Base-by-base conservation (phyloP, 2,329 filamentous ascomycete genomes). In the Seiridium cupressi region DNA sequence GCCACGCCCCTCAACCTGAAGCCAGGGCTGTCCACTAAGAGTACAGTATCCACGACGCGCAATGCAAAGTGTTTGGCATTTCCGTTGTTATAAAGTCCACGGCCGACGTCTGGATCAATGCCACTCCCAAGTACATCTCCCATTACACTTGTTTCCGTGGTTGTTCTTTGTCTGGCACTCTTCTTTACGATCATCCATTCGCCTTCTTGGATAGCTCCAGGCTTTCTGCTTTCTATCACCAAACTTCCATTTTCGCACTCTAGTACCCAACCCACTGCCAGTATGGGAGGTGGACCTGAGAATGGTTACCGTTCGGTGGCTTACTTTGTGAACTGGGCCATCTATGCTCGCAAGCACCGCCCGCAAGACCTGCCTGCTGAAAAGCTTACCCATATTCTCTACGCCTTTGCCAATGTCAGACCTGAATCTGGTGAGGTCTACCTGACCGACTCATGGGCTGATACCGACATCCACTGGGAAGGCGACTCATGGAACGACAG, bases 341-440 rank as follows among this genome's bases (percentile, higher is more conserved):
- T 96, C 66, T 97, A 97, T 74, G 92, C 81, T 44, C 87, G 93
- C 59, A 89, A 94, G 68, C 90, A 95, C 72, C 84, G 88, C n/a
- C 93, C 93, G 0, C 90, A 96, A 70, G 87, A 96, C 71, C 83
- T 98, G 5, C 91, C 91, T 0, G 87, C 83, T 3, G 85, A 93
- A 58, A 89, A 91, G 59, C 84, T 97, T 47, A 98, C 93, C 0
- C 94, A 98, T 70, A 77, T 98, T 4, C 85, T 97, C 13, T 97
- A 97, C 66, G 81, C 93, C 13, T 98, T 98, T 76, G 94, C 92
- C 70, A 96, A 97, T 72, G 85, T 97, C 61, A 84, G 86, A 3
- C 82, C 88, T 3, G 91, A 94, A 3, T 86, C 84, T 38, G 94
- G 94, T 55, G 91, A 96, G 75, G 92, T 96, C 74, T 90, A 83